Base-by-base conservation (phyloP, 139 green algal genomes). In the Pleodorina starrii region DNA sequence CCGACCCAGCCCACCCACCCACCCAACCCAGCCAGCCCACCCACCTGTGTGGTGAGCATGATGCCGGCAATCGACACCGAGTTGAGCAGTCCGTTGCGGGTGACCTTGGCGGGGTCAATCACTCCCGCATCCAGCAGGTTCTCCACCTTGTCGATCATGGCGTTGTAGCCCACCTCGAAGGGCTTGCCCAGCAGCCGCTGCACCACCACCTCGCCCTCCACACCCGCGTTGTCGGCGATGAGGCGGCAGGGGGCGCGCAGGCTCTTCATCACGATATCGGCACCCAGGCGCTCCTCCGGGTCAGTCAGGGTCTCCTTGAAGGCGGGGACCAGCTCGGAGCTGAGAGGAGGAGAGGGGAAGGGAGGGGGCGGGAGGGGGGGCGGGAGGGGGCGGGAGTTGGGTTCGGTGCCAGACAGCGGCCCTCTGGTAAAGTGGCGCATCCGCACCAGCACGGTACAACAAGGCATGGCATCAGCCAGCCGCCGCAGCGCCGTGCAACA, bases 71-170 rank as follows among this genome's bases (percentile, higher is more conserved):
- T 99, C 85, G 95, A 98, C 84, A 94, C 97, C 17, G 96, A 92
- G 91, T 99, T 99, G 68, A 94, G 93, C 43, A 99, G 93, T 68
- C 94, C 98, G 88, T 94, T 97, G 84, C 97, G 95, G 32, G 98
- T 99, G 32, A 99, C 73, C 95, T 99, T 99, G 84, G 97, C 97
- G 38, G 98, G 98, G 94, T 99, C 98, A 66, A 99, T 97, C 27
- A 99, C 95, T 77, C 98, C 98, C 19, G 92, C 92, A 54, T 96
- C 96, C 36, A 99, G 63, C 77, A 99, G 92, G 91, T 99, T 92
- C 91, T 96, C 91, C 16, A 94, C 69, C 63, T 89, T 90, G 90
- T 92, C 93, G 35, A 92, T 89, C 94, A 98, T 97, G 48, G 97
- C 97, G 91, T 99, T 99, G 97, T 99, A 99, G 19, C 97, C 97